A percentile compares a stretch with the other conserved stretches of the same genome.
Evolutionary conservation across 352 stramenopile species (phyloP).

Genomic region (Pelagophyceae sp.): DNA sequence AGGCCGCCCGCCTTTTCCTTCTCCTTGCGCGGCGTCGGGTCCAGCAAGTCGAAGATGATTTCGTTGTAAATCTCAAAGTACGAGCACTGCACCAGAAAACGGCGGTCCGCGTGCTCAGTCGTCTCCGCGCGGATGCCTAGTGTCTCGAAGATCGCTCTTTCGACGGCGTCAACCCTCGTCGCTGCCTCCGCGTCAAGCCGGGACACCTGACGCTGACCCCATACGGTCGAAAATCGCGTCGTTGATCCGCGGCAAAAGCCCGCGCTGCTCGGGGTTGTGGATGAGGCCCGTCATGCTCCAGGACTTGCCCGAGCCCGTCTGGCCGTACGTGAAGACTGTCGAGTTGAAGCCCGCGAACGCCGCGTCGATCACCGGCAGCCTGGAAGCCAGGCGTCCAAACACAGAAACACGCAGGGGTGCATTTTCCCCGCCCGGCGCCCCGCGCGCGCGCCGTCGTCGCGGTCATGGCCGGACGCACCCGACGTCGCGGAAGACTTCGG

Average conservation of each 20-base stretch:
- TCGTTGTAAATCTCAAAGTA: constrained; percentile 29
- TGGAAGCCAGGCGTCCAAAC: constrained; percentile 49
- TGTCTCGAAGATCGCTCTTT: no score
- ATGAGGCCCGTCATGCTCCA: constrained; percentile 33
- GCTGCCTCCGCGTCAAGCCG: no score
- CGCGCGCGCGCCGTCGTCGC: not conserved
- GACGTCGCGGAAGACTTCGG: constrained; percentile 61
- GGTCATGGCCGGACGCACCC: no score
- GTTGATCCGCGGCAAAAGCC: constrained; percentile 71
- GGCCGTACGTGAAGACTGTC: constrained; percentile 37
- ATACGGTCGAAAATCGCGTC: constrained; percentile 60
- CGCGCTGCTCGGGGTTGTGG: constrained; percentile 23
- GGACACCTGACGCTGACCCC: no score
- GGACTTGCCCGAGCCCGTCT: constrained; percentile 36
- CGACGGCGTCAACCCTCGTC: no score
- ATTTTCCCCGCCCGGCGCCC: not conserved
- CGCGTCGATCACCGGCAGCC: constrained; percentile 49
- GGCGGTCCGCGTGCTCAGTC: constrained; percentile 36
- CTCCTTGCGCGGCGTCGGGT: constrained; percentile 36
- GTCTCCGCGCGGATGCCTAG: constrained; percentile 42
- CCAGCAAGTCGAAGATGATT: constrained; percentile 26
- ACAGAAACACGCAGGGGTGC: not conserved
- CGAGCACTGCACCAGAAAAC: constrained; percentile 23
- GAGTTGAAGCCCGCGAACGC: constrained; percentile 35
- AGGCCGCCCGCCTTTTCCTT: constrained; percentile 75